Conservation (phyloP, 2,329 filamentous ascomycete species). For the Ophiocordyceps australis region DNA sequence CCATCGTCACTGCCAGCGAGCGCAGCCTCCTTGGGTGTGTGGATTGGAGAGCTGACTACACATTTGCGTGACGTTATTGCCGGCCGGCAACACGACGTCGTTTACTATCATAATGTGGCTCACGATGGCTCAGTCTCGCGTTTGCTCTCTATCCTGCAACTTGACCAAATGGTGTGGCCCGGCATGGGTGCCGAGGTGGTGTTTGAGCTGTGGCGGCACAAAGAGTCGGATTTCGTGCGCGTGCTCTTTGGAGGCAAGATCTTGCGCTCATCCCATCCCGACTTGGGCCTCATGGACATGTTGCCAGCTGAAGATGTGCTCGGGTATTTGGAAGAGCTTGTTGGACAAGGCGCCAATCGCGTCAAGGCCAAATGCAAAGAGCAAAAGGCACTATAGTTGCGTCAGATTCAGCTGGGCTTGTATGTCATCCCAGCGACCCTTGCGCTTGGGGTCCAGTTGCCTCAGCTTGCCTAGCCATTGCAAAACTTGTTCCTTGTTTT, state of each 20-base stretch:
- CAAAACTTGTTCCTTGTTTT: slow-evolving; percentile 26
- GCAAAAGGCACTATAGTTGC: neutral
- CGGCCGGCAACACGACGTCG: slow-evolving; percentile 15
- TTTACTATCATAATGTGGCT: slow-evolving; percentile 61
- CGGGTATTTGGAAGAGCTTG: slow-evolving; percentile 53
- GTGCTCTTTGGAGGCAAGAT: slow-evolving; percentile 55
- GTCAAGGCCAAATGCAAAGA: slow-evolving; percentile 15
- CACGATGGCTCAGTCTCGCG: slow-evolving; percentile 59
- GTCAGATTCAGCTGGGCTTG: slow-evolving; percentile 21
- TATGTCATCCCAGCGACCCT: slow-evolving; percentile 59
- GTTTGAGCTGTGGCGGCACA: slow-evolving; percentile 49
- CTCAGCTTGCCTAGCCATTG: slow-evolving; percentile 48
- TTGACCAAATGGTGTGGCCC: slow-evolving; percentile 66
- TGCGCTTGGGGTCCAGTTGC: slow-evolving; percentile 55
- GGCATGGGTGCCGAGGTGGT: slow-evolving; percentile 68
- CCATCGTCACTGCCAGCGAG: slow-evolving; percentile 42
- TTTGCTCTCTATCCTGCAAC: slow-evolving; percentile 51
- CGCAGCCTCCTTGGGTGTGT: slow-evolving; percentile 48
- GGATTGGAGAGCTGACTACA: slow-evolving; percentile 50
- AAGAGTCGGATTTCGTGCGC: slow-evolving; percentile 32
- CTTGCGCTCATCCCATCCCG: slow-evolving; percentile 48
- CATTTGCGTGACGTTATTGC: slow-evolving; percentile 38
- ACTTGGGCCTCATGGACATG: slow-evolving; percentile 53
- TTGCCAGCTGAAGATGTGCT: slow-evolving; percentile 45
- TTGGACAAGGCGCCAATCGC: slow-evolving; percentile 31